Conservation (phyloP, 345 rosid genomes). For the Dimocarpus longan region DNA sequence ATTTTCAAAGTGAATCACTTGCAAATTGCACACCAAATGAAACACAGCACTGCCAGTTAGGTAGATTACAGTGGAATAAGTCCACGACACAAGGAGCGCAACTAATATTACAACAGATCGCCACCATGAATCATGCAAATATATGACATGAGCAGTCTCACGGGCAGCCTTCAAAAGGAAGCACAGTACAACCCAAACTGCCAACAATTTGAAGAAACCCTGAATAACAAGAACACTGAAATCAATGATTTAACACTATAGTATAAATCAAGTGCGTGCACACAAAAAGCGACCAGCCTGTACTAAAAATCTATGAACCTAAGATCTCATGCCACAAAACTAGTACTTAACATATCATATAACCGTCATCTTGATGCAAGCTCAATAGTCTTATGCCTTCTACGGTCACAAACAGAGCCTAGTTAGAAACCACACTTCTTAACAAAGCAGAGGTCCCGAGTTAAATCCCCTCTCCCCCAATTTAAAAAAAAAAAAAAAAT, state of each 20-base stretch:
- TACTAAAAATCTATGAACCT: not conserved
- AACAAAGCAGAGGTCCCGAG: too few species aligned
- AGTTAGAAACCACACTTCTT: too few species aligned
- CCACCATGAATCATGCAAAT: slow-evolving; percentile 29
- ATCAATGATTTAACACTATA: not conserved
- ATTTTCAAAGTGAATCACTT: slow-evolving; percentile 40
- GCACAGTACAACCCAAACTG: slow-evolving; percentile 30
- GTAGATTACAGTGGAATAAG: slow-evolving; percentile 27
- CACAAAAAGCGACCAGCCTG: too few species aligned
- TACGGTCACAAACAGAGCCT: too few species aligned
- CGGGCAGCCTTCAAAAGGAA: slow-evolving; percentile 34
- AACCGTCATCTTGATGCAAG: not conserved
- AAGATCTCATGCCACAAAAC: not conserved
- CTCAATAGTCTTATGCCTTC: too few species aligned
- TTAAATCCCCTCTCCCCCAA: too few species aligned
- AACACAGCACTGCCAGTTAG: slow-evolving; percentile 39
- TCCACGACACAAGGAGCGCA: slow-evolving; percentile 35
- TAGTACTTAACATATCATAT: not conserved
- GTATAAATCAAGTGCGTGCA: not conserved
- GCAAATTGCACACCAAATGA: slow-evolving; percentile 37
- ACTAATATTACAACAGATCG: slow-evolving; percentile 17
- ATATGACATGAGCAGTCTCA: slow-evolving; percentile 24
- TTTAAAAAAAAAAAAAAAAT: too few species aligned
- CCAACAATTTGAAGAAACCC: slow-evolving; percentile 41
- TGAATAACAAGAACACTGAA: slow-evolving; percentile 16